A percentile compares a stretch with the other conserved stretches of the same genome.
phyloP scores from a whole-genome alignment of 345 rosid species.

The Microcos paniculata region DNA sequence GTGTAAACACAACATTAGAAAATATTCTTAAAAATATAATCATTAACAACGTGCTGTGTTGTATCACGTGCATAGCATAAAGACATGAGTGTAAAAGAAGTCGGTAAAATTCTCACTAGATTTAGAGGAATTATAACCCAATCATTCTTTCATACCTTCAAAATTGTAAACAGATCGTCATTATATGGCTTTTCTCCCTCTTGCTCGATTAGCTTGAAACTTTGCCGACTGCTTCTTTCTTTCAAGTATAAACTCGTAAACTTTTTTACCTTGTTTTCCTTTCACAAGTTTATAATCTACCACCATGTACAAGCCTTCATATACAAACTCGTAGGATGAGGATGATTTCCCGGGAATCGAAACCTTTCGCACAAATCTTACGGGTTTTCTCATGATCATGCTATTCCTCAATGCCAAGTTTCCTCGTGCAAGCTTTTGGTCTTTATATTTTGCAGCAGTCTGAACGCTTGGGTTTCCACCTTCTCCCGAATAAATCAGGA shows the following conservation, averaged over 20 bases:
- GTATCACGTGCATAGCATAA: too few species aligned
- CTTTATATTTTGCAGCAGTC: background rate
- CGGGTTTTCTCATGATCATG: background rate
- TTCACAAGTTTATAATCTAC: background rate
- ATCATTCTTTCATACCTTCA: too few species aligned
- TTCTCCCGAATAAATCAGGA: conserved; percentile 25
- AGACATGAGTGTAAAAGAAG: too few species aligned
- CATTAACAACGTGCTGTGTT: too few species aligned
- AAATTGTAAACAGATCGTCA: too few species aligned
- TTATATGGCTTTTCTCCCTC: too few species aligned
- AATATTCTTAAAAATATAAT: too few species aligned
- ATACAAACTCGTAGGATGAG: conserved; percentile 7
- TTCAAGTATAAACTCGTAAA: conserved; percentile 10
- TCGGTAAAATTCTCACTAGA: too few species aligned
- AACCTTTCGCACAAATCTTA: background rate
- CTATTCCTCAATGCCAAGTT: conserved; percentile 36
- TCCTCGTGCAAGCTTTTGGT: conserved; percentile 33
- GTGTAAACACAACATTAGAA: too few species aligned
- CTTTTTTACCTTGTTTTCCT: conserved; percentile 21
- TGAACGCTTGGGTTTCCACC: conserved; percentile 30
- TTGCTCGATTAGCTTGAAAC: too few species aligned
- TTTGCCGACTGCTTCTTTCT: background rate
- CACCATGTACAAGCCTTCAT: conserved; percentile 27
- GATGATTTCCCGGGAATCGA: background rate
- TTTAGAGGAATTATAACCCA: too few species aligned